Base-by-base conservation (phyloP, 2,329 filamentous ascomycete species). In the Talaromyces rugulosus region DNA sequence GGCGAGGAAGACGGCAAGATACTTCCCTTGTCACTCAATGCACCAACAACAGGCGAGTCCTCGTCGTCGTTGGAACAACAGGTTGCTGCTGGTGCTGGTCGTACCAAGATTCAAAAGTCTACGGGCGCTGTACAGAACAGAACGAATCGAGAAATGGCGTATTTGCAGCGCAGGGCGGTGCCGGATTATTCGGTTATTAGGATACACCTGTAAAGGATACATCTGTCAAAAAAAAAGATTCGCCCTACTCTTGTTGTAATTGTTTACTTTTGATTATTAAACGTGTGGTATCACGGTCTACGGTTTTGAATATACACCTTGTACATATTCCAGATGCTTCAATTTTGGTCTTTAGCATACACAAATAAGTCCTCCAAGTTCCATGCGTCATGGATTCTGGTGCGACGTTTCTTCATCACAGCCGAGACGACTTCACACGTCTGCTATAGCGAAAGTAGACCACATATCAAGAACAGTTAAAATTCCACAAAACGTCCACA, bases 171-270 rank as follows among this genome's bases (percentile, higher is more conserved):
- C 72, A 89, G 90, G 78, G 88, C 88, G 72, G 89, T 93, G 64
- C 90, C 89, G 61, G 86, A 88, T 67, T 96, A 97, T 78, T 91
- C 90, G 54, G 83, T 94, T 66, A 92, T 96, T 78, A 86, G 87
- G 76, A 87, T 96, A 68, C 76, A 83, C 58, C 80, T 92, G 69
- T 91, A 82, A 78, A 64, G 70, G 66, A 63, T 64, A 61, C 67
- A 58, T 67, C 62, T 64, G 23, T 23, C 2, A 23, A 23, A 23
- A 23, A 2, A 23, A 23, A 23, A 23, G 23, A 23, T 23, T 23
- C 23, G 23, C 23, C 23, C 23, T 23, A 23, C 23, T 23, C 23
- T 23, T 23, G 23, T 2, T 23, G 23, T 23, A 23, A 23, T 23
- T 23, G 23, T 23, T 23, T 23, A 23, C 23, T 23, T 23, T 23